These are phyloP conservation scores for Solanum pennellii DNA, from an alignment of 257 asterid genomes.

Conservation along the genomic window DNA sequence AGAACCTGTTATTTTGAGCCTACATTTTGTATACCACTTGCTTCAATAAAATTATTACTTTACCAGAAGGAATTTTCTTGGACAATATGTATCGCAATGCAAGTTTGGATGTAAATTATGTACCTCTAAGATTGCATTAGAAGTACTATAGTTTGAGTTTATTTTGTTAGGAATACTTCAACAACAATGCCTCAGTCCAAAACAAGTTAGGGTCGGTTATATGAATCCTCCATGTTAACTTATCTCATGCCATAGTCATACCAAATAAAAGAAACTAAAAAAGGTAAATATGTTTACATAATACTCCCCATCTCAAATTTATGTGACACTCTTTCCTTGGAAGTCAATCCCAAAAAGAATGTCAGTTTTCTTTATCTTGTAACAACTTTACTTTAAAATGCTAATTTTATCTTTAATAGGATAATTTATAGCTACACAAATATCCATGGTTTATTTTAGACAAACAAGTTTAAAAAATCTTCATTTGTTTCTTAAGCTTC, in stretches of 20 bases:
- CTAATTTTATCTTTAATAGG: not conserved
- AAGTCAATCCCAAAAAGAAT: not conserved
- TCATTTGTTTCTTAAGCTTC: not conserved
- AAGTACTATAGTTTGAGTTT: not conserved
- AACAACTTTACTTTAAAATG: not conserved
- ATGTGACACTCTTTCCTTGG: not conserved
- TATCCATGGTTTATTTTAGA: not conserved
- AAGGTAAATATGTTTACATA: not conserved
- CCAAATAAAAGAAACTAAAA: not conserved
- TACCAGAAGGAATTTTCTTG: not conserved
- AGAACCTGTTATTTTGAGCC: not conserved
- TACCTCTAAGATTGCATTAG: not conserved
- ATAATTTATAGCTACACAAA: not conserved
- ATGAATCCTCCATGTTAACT: not conserved
- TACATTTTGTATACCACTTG: not conserved
- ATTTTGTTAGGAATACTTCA: not conserved
- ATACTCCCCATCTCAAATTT: not conserved
- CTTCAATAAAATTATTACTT: not conserved
- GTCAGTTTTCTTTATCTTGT: not conserved
- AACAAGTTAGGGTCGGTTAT: not conserved
- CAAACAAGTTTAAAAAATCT: not conserved
- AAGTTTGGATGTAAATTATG: not conserved
- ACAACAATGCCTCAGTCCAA: not conserved
- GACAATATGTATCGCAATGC: not conserved
- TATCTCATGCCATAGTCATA: not conserved